phyloP scores from a whole-genome alignment of 495 filamentous ascomycete genomes.

The Amphirosellinia nigrospora region DNA sequence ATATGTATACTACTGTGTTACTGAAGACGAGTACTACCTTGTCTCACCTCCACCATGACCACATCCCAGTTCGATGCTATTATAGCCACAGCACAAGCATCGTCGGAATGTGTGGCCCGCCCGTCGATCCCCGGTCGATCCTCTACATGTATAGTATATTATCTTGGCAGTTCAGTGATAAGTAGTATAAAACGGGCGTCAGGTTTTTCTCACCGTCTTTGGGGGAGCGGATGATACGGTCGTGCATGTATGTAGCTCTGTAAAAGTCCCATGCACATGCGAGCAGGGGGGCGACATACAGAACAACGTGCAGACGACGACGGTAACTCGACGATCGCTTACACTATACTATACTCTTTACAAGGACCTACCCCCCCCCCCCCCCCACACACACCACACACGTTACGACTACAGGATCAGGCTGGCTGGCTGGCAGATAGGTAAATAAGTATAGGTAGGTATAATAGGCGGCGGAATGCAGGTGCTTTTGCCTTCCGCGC shows the following conservation, averaged over 20 bases:
- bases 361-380: no score
- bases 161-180: no score
- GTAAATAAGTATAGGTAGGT: no score
- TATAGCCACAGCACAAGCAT: background rate
- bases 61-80: background rate
- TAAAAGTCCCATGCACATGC: conserved; percentile 11
- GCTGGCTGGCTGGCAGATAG: no score
- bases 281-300: background rate
- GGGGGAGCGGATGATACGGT: background rate
- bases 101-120: background rate
- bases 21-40: background rate
- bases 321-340: no score
- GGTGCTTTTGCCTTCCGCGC: background rate
- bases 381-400: no score
- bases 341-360: no score
- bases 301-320: no score
- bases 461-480: no score
- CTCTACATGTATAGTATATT: background rate
- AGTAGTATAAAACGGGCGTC: background rate
- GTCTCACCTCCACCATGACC: background rate
- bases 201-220: background rate
- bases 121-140: background rate
- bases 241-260: background rate
- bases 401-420: no score
- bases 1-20: no score